Conservation (phyloP, 257 asterid genomes). For the Nyctanthes arbortristis region DNA sequence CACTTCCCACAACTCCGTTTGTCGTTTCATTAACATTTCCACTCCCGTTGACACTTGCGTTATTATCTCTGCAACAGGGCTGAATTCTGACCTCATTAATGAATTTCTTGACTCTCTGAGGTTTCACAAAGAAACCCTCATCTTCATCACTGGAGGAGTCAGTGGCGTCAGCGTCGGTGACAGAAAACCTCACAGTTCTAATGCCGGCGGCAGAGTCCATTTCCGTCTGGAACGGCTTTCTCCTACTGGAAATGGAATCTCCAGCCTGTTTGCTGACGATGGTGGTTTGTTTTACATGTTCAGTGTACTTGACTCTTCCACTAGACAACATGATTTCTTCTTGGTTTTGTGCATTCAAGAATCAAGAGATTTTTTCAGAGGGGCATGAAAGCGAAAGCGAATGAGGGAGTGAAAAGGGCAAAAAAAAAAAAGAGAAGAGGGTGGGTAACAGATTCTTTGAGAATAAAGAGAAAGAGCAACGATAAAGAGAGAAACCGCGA, state of each 20-base stretch:
- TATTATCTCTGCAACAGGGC: constrained; percentile 27
- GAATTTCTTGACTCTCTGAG: constrained; percentile 53
- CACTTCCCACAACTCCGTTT: constrained; percentile 19
- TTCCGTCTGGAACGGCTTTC: constrained; percentile 12
- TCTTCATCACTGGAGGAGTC: constrained; percentile 86
- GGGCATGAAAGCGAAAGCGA: constrained; percentile 50
- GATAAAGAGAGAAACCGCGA: constrained; percentile 33
- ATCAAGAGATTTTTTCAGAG: constrained; percentile 28
- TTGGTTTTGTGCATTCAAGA: constrained; percentile 12
- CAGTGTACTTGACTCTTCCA: constrained; percentile 50
- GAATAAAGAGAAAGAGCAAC: constrained; percentile 50
- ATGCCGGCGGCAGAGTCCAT: constrained; percentile 20
- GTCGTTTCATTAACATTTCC: neutral
- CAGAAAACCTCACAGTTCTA: constrained; percentile 51
- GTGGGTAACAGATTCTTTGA: constrained; percentile 28
- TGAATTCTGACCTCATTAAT: constrained; percentile 56
- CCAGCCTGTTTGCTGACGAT: constrained; percentile 21
- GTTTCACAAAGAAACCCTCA: constrained; percentile 16
- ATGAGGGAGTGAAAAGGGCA: constrained; percentile 12
- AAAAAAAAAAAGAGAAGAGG: neutral
- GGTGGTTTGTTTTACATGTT: constrained; percentile 46
- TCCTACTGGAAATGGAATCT: constrained; percentile 23
- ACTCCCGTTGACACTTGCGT: constrained; percentile 1
- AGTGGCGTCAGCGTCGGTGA: constrained; percentile 83
- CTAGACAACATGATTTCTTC: constrained; percentile 31